Base-by-base conservation (phyloP, 495 filamentous ascomycete genomes). In the Pseudoneurospora amorphoporcata region DNA sequence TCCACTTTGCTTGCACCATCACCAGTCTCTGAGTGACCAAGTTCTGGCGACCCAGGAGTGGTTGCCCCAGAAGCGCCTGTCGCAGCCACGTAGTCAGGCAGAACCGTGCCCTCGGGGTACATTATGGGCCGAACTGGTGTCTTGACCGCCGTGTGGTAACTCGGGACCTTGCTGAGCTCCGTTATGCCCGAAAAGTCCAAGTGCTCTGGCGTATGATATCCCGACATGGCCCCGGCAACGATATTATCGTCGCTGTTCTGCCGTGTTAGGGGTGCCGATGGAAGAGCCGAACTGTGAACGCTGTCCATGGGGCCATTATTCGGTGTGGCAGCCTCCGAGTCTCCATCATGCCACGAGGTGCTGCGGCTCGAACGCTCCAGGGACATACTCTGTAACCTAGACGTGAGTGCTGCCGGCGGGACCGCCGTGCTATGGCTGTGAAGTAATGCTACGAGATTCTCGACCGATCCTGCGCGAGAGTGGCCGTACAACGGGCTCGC, bases 401-500 rank as follows among this genome's bases (percentile, higher is more conserved):
- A 86, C 53, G 90, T 88, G 61, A 94, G 82, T 14, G 86, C 89
- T 6, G 87, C 89, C 42, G 86, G 87, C 6, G 90, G 82, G 1
- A 92, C 85, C 4, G 83, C 84, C 71, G 72, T 53, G 43, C 88
- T 86, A 65, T 65, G 53, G 37, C 74, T 76, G 71, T 83, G 76
- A 35, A 80, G 72, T 61, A 87, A 70, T 8, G 81, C 77, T 17
- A 88, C 83, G 65, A 97, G 83, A 75, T 97, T 94, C 73, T 99
- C 95, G 4, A 85, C 74, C 6, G 95, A 98, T 37, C 90, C 89
- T 35, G 88, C 88, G 42, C 92, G 89, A 43, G 94, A 97, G 39
- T 92, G 90, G 32, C 84, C 84, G 73, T 88, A 90, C 71, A 92
- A 89, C 0, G 95, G 95, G 2, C 93, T 97, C 74, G 86, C 91